Evolutionary conservation across 1,139 yeast species (phyloP), one percentile per base, ranked within the genome.

Genomic region (Nakaseomyces nivariensis): DNA sequence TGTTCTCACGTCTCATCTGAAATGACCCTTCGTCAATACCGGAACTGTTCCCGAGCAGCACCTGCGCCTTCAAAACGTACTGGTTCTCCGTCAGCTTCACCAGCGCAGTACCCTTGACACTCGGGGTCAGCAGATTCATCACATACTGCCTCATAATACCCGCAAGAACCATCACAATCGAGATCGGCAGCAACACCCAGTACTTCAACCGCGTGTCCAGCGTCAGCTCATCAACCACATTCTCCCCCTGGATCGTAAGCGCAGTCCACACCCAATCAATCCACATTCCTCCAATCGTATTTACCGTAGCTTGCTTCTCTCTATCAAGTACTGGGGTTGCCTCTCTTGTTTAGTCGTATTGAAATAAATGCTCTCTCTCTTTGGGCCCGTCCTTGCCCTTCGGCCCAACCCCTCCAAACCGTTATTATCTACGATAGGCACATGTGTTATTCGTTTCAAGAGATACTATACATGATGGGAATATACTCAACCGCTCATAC

Each of bases 151-250:
- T 74, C 46, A 88, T 68, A 34, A 92, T 68, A 5, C 97, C 97
- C n/a, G 88, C 90, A 51, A 90, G 69, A 17, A 92, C 84, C 96
- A 92, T 89, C 34, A 89, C 95, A 38, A 85, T 64, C 7, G 96
- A 80, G 46, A 92, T 90, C 36, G 98, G 98, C 45, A 89, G 68
- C 27, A 92, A 73, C 38, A 89, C 97, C 97, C 97, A 92, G 58
- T 82, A 78, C 67, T 86, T 83, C 56, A 92, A 73, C 52, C 79
- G 78, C 5, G 96, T 95, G 63, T 90, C 97, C 48, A 90, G 72
- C 13, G 82, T 68, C 40, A 82, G 67, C 50, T 79, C 82, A 3
- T 79, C 79, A n/a, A 63, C 64, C 5, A 59, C 58, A 42, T 61
- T 60, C 34, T 29, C 34, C 7, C 44, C 44, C 13, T 29, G 27